Percentiles rank a stretch among this genome's conserved stretches.
These are phyloP conservation scores for Thinopyrum elongatum DNA, from an alignment of 176 grass and related monocot species.

Conservation along the genomic window DNA sequence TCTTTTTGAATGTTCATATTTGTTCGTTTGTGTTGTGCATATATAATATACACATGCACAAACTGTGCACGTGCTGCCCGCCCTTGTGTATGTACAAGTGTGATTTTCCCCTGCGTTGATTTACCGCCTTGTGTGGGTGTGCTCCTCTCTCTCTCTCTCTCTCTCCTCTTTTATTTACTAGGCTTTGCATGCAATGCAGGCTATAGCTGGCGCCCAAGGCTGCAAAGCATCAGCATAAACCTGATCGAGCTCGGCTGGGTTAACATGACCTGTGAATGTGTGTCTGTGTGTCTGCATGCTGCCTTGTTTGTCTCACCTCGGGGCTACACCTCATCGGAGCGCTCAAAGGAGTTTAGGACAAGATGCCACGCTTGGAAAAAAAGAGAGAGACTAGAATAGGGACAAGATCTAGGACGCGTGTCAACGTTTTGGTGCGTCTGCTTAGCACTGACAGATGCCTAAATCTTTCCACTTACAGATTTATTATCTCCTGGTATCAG, in stretches of 20 bases:
- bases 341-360: constrained; percentile 6
- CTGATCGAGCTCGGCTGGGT: neutral
- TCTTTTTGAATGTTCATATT: constrained; percentile 50
- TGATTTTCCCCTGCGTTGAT: neutral
- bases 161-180: too few relatives aligned
- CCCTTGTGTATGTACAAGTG: neutral
- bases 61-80: neutral
- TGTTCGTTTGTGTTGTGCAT: constrained; percentile 36
- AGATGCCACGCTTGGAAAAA: neutral
- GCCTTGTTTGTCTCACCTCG: constrained; percentile 29
- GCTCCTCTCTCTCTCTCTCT: neutral
- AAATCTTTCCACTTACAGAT: too few relatives aligned
- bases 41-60: neutral
- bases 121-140: neutral
- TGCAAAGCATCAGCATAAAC: constrained; percentile 22
- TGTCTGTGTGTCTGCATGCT: neutral
- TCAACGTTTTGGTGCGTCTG: too few relatives aligned
- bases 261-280: neutral
- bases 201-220: constrained; percentile 8
- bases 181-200: neutral
- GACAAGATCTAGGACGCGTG: too few relatives aligned
- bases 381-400: too few relatives aligned
- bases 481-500: too few relatives aligned
- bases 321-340: constrained; percentile 30
- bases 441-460: too few relatives aligned